Evolutionary conservation across 2,329 filamentous ascomycete genomes (phyloP).

Genomic region (Talaromyces amestolkiae): DNA sequence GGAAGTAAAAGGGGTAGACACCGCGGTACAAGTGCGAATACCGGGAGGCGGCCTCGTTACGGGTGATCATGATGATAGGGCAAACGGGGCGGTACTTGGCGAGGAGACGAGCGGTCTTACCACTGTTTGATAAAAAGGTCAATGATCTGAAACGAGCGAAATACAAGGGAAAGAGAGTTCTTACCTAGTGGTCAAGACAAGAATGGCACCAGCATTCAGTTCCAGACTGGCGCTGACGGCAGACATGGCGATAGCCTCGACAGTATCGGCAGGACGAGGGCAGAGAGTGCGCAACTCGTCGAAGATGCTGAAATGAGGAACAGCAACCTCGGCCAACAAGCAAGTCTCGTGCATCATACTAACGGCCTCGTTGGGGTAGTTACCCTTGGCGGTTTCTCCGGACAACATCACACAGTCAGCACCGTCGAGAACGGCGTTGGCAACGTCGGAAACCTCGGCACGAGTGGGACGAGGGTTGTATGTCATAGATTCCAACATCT

Average conservation of each 20-base stretch:
- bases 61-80: constrained; percentile 99
- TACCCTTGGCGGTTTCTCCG: constrained; percentile 97
- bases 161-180: constrained; percentile 21
- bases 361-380: constrained; percentile 88
- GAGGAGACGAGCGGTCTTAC: constrained; percentile 87
- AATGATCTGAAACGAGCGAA: not conserved
- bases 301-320: constrained; percentile 94
- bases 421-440: constrained; percentile 95
- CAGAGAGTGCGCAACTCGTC: constrained; percentile 87
- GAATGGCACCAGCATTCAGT: constrained; percentile 92
- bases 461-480: constrained; percentile 98
- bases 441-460: constrained; percentile 97
- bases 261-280: constrained; percentile 78
- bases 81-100: constrained; percentile 99
- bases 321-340: constrained; percentile 92
- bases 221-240: constrained; percentile 94
- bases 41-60: constrained; percentile 76
- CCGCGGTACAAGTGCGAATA: constrained; percentile 96
- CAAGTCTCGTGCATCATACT: constrained; percentile 98
- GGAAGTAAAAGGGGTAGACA: constrained; percentile 96
- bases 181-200: constrained; percentile 88
- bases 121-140: constrained; percentile 51
- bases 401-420: constrained; percentile 99
- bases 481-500: constrained; percentile 99
- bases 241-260: constrained; percentile 95